A percentile compares a stretch with the other conserved stretches of the same genome.
These are phyloP conservation scores for Spencermartinsiella europaea DNA, from an alignment of 805 yeast species.

Conservation along the genomic window DNA sequence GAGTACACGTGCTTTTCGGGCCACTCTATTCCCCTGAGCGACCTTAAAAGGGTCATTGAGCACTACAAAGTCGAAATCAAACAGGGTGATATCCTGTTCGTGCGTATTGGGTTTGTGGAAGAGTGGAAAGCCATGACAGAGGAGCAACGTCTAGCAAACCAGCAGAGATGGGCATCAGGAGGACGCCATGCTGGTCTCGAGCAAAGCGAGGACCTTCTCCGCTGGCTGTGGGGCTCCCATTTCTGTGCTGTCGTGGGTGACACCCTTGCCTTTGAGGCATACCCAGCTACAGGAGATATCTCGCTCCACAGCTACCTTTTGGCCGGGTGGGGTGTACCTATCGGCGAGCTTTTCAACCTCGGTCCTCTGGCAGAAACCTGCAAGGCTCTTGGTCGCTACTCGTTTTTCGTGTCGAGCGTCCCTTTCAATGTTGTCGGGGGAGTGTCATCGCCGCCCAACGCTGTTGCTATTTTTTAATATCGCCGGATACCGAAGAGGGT, in stretches of 20 bases:
- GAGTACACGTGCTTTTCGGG: neutral
- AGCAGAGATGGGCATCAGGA: too few species aligned
- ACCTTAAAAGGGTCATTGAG: neutral
- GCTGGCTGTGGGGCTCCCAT: constrained; percentile 10
- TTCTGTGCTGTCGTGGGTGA: constrained; percentile 11
- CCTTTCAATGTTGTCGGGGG: constrained; percentile 22
- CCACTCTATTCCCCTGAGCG: neutral
- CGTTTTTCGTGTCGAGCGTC: constrained; percentile 22
- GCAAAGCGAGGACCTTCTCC: neutral
- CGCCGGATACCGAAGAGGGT: too few species aligned
- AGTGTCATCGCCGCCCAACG: constrained; percentile 31
- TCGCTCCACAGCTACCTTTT: constrained; percentile 12
- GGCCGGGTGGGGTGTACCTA: constrained; percentile 25
- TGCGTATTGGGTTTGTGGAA: constrained; percentile 1
- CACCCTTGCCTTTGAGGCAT: constrained; percentile 8
- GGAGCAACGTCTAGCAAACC: constrained; percentile 11
- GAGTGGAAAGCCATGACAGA: neutral
- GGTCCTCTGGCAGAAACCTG: constrained; percentile 18
- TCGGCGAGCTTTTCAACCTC: constrained; percentile 23
- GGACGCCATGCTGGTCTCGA: constrained; percentile 5
- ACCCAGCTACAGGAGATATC: constrained; percentile 8
- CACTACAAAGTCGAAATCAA: neutral
- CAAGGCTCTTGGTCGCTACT: constrained; percentile 11
- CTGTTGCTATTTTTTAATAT: constrained; percentile 33
- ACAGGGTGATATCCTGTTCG: neutral